Evolutionary conservation across 1,284 basidiomycete species (phyloP).

Genomic region (Melampsora abietis-canadensis): DNA sequence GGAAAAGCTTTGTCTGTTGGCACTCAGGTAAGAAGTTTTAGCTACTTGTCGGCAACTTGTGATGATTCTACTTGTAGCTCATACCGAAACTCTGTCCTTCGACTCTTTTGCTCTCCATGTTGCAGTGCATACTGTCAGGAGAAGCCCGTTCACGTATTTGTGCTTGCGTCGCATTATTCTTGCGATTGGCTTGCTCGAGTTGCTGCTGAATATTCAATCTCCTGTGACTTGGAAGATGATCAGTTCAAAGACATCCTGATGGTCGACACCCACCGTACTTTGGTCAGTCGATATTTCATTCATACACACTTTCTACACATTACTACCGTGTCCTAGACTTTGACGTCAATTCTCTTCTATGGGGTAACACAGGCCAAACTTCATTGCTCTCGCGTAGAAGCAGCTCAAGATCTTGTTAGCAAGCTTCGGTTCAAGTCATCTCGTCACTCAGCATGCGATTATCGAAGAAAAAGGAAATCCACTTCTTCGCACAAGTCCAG

Average conservation of each 20-base stretch:
- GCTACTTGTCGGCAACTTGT: not conserved
- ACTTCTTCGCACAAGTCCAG: not conserved
- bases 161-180: not conserved
- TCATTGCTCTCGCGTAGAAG: not conserved
- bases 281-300: not conserved
- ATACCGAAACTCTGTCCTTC: not conserved
- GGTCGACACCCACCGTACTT: not conserved
- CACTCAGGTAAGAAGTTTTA: not conserved
- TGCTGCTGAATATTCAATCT: not conserved
- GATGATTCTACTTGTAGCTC: too few species aligned
- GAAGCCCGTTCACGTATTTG: slow-evolving; percentile 1
- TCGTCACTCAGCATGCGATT: not conserved
- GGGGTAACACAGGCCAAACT: not conserved
- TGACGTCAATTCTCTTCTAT: too few species aligned
- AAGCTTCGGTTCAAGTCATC: not conserved
- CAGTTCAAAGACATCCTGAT: not conserved
- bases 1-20: slow-evolving; percentile 7
- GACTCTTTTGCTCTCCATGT: not conserved
- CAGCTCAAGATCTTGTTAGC: not conserved
- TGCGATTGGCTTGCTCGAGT: slow-evolving; percentile 8
- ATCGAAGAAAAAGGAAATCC: not conserved
- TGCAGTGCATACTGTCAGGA: slow-evolving; percentile 7
- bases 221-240: not conserved
- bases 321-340: too few species aligned
- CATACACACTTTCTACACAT: not conserved